Percentiles rank a stretch among this genome's conserved stretches.
Conservation (phyloP, 2,329 filamentous ascomycete genomes). For the Trichoderma brevicompactum region DNA sequence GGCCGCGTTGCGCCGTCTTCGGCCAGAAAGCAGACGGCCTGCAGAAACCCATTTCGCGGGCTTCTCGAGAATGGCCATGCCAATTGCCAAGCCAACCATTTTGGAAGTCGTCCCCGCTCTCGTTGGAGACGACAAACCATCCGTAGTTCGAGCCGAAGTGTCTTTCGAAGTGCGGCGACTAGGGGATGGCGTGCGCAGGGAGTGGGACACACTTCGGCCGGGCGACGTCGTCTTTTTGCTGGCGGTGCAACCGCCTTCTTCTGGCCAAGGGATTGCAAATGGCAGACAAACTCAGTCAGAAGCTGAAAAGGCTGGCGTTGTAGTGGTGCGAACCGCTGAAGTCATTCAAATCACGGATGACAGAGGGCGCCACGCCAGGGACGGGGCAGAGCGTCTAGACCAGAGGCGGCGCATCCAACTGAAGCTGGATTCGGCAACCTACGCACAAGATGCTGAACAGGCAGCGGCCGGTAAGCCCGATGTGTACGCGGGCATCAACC, state of each 20-base stretch:
- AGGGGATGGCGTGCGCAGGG: slow-evolving; percentile 73
- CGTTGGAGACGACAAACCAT: slow-evolving; percentile 83
- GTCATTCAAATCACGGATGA: slow-evolving; percentile 86
- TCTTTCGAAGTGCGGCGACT: slow-evolving; percentile 80
- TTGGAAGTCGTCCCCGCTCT: slow-evolving; percentile 81
- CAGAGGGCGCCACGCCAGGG: slow-evolving; percentile 73
- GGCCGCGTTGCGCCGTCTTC: slow-evolving; percentile 75
- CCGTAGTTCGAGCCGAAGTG: slow-evolving; percentile 84
- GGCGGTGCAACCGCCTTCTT: slow-evolving; percentile 66
- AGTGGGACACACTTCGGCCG: slow-evolving; percentile 87
- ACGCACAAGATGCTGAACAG: slow-evolving; percentile 74
- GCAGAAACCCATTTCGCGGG: slow-evolving; percentile 78
- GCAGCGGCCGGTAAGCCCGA: slow-evolving; percentile 70
- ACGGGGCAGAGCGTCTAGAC: slow-evolving; percentile 64
- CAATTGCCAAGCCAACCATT: slow-evolving; percentile 83
- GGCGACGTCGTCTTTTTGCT: slow-evolving; percentile 92
- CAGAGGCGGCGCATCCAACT: slow-evolving; percentile 75
- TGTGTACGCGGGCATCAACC: slow-evolving; percentile 82
- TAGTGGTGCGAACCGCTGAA: slow-evolving; percentile 78
- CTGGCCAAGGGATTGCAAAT: slow-evolving; percentile 56
- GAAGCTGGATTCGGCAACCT: slow-evolving; percentile 78
- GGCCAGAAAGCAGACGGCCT: slow-evolving; percentile 66
- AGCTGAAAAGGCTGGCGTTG: slow-evolving; percentile 67
- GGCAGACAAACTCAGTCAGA: slow-evolving; percentile 49
- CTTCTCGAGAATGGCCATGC: slow-evolving; percentile 88